Base-by-base conservation (phyloP, 176 grass and related monocot genomes). In the Secale cereale region DNA sequence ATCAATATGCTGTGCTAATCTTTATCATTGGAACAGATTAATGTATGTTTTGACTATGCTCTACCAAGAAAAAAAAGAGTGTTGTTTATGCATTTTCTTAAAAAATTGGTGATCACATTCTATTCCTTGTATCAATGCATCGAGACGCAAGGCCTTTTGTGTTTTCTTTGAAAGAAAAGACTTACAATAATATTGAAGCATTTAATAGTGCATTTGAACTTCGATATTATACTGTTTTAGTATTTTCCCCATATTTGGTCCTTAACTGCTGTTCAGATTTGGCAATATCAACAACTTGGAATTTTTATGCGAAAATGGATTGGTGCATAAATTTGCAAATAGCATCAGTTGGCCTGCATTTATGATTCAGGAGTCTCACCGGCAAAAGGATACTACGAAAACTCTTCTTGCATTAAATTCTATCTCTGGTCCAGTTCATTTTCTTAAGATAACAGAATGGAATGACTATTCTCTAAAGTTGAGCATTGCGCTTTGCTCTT, bases 331-430 rank as follows among this genome's bases (percentile, higher is more conserved):
- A 87, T 97, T 97, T 79, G 92, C 95, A 69, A 94, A 94, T 80
- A 91, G 85, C 82, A 86, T 97, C 61, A 92, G 92, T 81, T 97
- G 92, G 95, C 95, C 95, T 68, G 92, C 88, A 61, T 94, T 94
- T 83, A 90, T 92, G 83, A 89, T 92, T 89, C 86, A 91, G 74
- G 89, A 94, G 74, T 86, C 92, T 43, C 54, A 83, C 78, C 85
- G 40, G 70, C 84, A 87, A 86, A 82, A 39, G 37, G 76, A 90
- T 66, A 64, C 15, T 6, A 23, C 29, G 6, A 68, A 56, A 35
- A 83, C 62, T 75, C 52, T 79, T 36, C 74, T 63, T 20, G 14
- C 78, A 43, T 75, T 76, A 82, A 79, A 90, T 88, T 85, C 84
- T 41, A 45, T 39, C 43, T 70, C 45, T 82, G 81, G 73, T 74